Conservation (phyloP, 495 filamentous ascomycete genomes). For the Tuber umbilicatum region DNA sequence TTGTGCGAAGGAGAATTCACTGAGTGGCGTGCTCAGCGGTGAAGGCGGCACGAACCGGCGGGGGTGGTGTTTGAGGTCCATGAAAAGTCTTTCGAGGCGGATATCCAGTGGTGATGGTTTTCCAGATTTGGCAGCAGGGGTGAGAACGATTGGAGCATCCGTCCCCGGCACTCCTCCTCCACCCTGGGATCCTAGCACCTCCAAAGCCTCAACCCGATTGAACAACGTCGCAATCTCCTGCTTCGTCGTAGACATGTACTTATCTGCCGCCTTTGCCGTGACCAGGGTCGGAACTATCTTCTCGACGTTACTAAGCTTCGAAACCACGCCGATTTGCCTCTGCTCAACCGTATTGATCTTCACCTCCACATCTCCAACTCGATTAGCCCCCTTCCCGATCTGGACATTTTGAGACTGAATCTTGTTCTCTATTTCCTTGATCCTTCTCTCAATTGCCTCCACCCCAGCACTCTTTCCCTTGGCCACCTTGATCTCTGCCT, state of each 20-base stretch:
- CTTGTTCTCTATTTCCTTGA: not conserved
- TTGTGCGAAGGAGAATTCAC: not conserved
- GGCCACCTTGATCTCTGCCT: not conserved
- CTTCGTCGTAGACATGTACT: not conserved
- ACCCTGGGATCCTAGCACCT: not conserved
- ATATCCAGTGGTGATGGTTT: not conserved
- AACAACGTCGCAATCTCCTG: not conserved
- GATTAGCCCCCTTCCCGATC: not conserved
- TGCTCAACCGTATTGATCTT: not conserved
- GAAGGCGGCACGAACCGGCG: conserved; percentile 13
- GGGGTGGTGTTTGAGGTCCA: not conserved
- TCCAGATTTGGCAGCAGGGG: not conserved
- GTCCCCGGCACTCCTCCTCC: not conserved
- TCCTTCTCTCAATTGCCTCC: not conserved
- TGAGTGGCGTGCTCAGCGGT: conserved; percentile 4
- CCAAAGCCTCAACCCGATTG: not conserved
- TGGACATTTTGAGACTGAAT: not conserved
- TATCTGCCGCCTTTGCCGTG: not conserved
- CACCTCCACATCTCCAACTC: not conserved
- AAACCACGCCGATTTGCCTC: not conserved
- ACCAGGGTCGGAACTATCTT: not conserved
- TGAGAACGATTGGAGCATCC: not conserved
- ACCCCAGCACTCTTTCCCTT: not conserved
- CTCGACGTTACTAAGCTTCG: not conserved
- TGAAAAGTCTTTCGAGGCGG: not conserved